phyloP scores from a whole-genome alignment of 306 rosid species.

The Cercis canadensis region DNA sequence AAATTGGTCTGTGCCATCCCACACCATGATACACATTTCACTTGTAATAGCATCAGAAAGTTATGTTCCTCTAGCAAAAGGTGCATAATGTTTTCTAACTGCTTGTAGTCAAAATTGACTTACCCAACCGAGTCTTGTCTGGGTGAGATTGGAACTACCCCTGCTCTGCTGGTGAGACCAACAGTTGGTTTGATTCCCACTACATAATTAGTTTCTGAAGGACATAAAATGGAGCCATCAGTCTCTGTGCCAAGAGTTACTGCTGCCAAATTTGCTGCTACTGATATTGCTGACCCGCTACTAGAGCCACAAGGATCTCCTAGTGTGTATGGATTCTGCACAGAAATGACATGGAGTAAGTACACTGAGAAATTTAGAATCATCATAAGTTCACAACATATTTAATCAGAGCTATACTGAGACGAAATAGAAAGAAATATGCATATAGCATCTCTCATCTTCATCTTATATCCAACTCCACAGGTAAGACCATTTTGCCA shows the following conservation, averaged over 20 bases:
- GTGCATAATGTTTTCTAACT: too few relatives aligned
- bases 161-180: conserved; percentile 79
- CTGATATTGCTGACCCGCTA: conserved; percentile 70
- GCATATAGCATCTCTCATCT: too few relatives aligned
- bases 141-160: conserved; percentile 65
- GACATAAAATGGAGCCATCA: conserved; percentile 66
- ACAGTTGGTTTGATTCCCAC: conserved; percentile 73
- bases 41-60: too few relatives aligned
- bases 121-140: conserved; percentile 78
- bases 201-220: conserved; percentile 48
- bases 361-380: neutral
- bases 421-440: too few relatives aligned
- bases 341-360: neutral
- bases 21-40: conserved; percentile 20
- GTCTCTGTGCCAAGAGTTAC: conserved; percentile 66
- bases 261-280: conserved; percentile 66
- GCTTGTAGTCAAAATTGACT: neutral
- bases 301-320: conserved; percentile 64
- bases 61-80: too few relatives aligned
- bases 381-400: neutral
- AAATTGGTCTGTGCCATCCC: conserved; percentile 55
- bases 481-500: neutral
- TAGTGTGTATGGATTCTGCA: conserved; percentile 57
- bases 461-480: neutral
- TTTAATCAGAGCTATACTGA: too few relatives aligned